Percentiles rank a stretch among this genome's conserved stretches.
phyloP scores from a whole-genome alignment of 2,329 filamentous ascomycete genomes.

The Fusarium sp. region DNA sequence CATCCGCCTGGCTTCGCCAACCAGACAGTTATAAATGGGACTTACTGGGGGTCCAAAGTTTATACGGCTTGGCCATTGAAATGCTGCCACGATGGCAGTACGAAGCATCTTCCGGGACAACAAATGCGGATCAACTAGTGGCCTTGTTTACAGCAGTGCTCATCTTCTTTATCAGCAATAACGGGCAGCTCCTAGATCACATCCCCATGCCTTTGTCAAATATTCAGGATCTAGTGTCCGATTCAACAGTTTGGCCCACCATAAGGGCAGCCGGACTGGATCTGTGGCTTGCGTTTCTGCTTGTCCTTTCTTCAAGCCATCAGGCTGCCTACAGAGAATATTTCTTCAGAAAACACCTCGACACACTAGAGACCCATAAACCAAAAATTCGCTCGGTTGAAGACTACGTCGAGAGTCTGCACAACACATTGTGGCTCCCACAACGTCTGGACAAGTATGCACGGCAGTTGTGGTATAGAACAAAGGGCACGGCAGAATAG shows the following conservation, averaged over 20 bases:
- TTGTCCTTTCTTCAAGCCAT: background rate
- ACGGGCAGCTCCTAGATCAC: background rate
- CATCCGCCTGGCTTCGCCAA: background rate
- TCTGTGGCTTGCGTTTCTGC: background rate
- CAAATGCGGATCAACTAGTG: background rate
- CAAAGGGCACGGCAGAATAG: background rate
- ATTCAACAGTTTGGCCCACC: background rate
- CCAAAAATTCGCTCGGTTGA: background rate
- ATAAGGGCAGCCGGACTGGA: background rate
- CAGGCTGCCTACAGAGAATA: background rate
- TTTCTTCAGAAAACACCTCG: background rate
- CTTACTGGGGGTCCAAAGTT: background rate
- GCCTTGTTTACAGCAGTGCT: background rate
- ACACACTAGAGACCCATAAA: background rate
- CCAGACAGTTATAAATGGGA: background rate
- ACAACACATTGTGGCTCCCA: background rate
- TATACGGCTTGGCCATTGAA: background rate
- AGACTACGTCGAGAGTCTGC: background rate
- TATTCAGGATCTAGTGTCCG: background rate
- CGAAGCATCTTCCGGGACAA: background rate
- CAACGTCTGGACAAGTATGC: background rate
- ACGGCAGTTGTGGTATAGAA: background rate
- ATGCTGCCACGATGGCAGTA: background rate
- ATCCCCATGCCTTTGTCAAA: background rate
- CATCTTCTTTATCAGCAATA: background rate